A percentile compares a stretch with the other conserved stretches of the same genome.
phyloP scores from a whole-genome alignment of 306 rosid species.

The Styphnolobium japonicum region DNA sequence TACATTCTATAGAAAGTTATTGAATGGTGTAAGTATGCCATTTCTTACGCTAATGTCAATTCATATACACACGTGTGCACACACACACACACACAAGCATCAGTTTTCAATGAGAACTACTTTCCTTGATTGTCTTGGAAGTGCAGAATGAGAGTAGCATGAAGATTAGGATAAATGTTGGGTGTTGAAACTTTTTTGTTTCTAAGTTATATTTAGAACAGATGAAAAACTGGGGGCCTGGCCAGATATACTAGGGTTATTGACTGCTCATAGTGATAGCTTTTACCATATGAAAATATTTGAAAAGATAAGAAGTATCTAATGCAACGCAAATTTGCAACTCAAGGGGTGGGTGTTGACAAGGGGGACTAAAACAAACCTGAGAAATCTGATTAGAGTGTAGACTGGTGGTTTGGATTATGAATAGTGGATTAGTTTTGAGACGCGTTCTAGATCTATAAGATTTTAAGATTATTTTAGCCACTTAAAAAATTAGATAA shows the following conservation, averaged over 20 bases:
- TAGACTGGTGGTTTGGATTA: not conserved
- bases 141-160: not conserved
- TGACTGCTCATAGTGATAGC: not conserved
- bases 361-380: not conserved
- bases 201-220: too few species aligned
- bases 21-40: too few species aligned
- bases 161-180: not conserved
- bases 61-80: too few species aligned
- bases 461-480: not conserved
- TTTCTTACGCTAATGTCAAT: too few species aligned
- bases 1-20: too few species aligned
- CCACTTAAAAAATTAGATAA: not conserved
- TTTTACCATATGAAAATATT: not conserved
- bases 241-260: not conserved
- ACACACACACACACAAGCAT: too few species aligned
- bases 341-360: too few species aligned
- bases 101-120: too few species aligned
- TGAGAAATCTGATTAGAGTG: not conserved
- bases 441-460: not conserved
- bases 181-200: not conserved
- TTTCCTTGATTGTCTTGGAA: too few species aligned
- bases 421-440: not conserved
- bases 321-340: not conserved
- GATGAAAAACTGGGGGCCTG: not conserved
- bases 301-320: not conserved